Conservation (phyloP, 1,284 basidiomycete species). For the Agroathelia rolfsii region DNA sequence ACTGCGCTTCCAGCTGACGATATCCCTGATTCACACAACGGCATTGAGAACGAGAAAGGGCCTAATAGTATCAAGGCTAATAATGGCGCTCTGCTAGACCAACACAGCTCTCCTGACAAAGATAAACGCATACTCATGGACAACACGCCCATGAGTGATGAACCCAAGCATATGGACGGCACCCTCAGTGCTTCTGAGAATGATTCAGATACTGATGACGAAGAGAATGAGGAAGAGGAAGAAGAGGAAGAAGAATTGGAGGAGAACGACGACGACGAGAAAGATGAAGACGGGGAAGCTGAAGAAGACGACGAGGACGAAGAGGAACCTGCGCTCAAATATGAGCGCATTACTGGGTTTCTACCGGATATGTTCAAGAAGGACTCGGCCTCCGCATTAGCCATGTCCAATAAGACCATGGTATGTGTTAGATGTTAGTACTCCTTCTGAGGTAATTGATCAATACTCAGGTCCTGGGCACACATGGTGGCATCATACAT, state of each 20-base stretch:
- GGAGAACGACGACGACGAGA: conserved; percentile 25
- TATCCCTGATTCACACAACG: too few relatives aligned
- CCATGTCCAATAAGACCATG: conserved; percentile 67
- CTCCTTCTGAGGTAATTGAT: conserved; percentile 8
- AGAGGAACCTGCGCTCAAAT: conserved; percentile 85
- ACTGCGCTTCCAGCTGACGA: too few relatives aligned
- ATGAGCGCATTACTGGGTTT: conserved; percentile 71
- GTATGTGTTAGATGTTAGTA: conserved; percentile 31
- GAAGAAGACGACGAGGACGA: conserved; percentile 59
- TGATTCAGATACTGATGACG: too few relatives aligned
- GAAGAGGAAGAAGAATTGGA: conserved; percentile 21
- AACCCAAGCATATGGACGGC: too few relatives aligned
- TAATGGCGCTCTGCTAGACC: too few relatives aligned
- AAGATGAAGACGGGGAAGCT: conserved; percentile 39
- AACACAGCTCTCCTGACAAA: too few relatives aligned
- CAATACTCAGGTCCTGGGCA: conserved; percentile 66
- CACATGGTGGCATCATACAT: conserved; percentile 87
- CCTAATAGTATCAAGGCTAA: too few relatives aligned
- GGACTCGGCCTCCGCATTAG: conserved; percentile 79
- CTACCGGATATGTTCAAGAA: conserved; percentile 77
- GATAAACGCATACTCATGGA: too few relatives aligned
- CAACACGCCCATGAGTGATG: too few relatives aligned
- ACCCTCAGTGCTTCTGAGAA: too few relatives aligned
- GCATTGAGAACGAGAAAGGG: too few relatives aligned
- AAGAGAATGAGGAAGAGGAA: conserved; percentile 16